These are phyloP conservation scores for Sophora flavescens DNA, from an alignment of 306 rosid species.

Conservation along the genomic window DNA sequence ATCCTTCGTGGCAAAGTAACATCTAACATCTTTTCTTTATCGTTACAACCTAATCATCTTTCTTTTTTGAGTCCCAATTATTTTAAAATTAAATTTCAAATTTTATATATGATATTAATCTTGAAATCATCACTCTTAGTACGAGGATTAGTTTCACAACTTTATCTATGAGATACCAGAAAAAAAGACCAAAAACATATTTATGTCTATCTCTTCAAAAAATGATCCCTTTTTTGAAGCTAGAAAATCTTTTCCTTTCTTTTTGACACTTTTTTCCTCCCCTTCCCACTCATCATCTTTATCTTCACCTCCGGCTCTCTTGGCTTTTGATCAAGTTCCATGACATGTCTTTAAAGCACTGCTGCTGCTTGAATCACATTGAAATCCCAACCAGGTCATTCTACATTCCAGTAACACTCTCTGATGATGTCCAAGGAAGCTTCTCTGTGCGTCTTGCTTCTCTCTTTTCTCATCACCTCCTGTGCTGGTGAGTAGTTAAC, in stretches of 20 bases:
- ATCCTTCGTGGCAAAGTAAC: constrained; percentile 73
- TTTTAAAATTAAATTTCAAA: too few relatives aligned
- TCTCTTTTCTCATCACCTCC: constrained; percentile 59
- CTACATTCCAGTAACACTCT: constrained; percentile 43
- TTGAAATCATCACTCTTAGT: too few relatives aligned
- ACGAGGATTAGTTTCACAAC: too few relatives aligned
- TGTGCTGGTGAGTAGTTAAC: constrained; percentile 67
- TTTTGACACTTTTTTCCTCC: constrained; percentile 39
- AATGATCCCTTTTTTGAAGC: too few relatives aligned
- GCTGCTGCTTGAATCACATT: constrained; percentile 51
- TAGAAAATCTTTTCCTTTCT: too few relatives aligned
- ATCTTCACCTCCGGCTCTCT: constrained; percentile 48
- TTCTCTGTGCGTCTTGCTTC: constrained; percentile 59
- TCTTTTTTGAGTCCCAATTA: constrained; percentile 31
- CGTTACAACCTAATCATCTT: constrained; percentile 52
- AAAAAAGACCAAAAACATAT: too few relatives aligned
- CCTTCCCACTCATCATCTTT: constrained; percentile 54
- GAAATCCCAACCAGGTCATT: constrained; percentile 42
- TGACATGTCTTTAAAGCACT: constrained; percentile 60
- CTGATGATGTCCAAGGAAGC: constrained; percentile 69
- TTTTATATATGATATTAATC: too few relatives aligned
- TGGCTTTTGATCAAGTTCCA: constrained; percentile 49
- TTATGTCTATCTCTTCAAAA: too few relatives aligned
- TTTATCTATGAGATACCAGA: too few relatives aligned
- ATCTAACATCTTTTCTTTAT: constrained; percentile 52